A percentile compares a stretch with the other conserved stretches of the same genome.
These are phyloP conservation scores for Yarrowia deformans DNA, from an alignment of 805 yeast genomes.

Conservation along the genomic window DNA sequence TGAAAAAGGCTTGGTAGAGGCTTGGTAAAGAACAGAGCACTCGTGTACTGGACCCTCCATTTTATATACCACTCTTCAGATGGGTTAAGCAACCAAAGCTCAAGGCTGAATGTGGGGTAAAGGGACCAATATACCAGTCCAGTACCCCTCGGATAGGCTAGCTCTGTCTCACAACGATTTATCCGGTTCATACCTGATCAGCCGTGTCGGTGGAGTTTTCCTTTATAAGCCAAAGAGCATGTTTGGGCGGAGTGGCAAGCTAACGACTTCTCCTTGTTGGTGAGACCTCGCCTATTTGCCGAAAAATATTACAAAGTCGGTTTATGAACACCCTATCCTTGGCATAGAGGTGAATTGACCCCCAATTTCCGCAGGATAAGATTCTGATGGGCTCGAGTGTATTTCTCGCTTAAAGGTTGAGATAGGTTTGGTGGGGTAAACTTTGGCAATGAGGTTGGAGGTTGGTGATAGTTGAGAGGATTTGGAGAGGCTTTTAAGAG, in stretches of 20 bases:
- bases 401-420: not conserved
- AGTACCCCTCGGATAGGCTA: constrained; percentile 3
- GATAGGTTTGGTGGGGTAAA: not conserved
- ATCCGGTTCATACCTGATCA: constrained; percentile 22
- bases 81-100: not conserved
- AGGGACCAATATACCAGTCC: not conserved
- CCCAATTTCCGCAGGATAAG: not conserved
- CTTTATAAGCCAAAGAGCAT: no score
- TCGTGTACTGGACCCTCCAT: no score
- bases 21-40: no score
- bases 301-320: not conserved
- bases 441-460: not conserved
- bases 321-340: not conserved
- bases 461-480: no score
- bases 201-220: constrained; percentile 9
- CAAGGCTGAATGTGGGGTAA: constrained; percentile 15
- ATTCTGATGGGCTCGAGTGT: not conserved
- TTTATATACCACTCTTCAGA: not conserved
- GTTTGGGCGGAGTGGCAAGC: no score
- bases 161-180: not conserved
- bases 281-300: not conserved
- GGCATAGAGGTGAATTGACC: not conserved
- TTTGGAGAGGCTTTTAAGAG: no score
- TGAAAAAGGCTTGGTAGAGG: no score
- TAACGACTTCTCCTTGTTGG: no score